These are phyloP conservation scores for Handroanthus guayacan DNA, from an alignment of 257 asterid genomes.

Conservation along the genomic window DNA sequence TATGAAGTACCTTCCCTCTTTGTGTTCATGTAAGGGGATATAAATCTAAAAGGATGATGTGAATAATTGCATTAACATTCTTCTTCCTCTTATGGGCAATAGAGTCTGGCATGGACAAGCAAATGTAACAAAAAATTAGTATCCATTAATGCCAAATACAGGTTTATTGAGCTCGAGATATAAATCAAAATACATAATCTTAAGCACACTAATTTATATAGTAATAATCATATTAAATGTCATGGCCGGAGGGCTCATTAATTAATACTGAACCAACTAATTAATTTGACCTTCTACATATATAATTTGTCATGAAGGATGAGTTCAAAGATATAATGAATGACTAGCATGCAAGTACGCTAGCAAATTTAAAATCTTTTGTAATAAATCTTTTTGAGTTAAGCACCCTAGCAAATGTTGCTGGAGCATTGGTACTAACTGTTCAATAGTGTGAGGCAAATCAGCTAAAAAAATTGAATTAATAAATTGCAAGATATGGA, in stretches of 20 bases:
- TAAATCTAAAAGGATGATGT: conserved; percentile 11
- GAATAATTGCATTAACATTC: neutral
- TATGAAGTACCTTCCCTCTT: conserved; percentile 36
- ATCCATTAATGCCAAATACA: neutral
- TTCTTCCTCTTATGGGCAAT: conserved; percentile 36
- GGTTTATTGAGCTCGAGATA: neutral
- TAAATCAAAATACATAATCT: neutral
- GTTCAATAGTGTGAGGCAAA: neutral
- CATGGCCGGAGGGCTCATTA: too few species aligned
- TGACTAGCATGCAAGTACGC: too few species aligned
- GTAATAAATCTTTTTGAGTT: neutral
- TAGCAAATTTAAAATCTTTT: neutral
- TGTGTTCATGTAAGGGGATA: neutral
- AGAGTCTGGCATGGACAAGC: conserved; percentile 18
- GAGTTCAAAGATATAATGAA: neutral
- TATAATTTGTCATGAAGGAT: neutral
- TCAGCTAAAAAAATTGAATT: neutral
- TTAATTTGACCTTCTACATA: neutral
- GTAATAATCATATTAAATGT: neutral
- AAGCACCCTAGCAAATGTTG: neutral
- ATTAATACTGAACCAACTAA: neutral
- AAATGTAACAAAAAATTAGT: neutral
- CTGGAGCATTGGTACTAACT: neutral
- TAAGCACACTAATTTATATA: neutral
- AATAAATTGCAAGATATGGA: neutral